A percentile compares a stretch with the other conserved stretches of the same genome.
Evolutionary conservation across 805 yeast genomes (phyloP).

Genomic region (Monosporozyma servazzii): DNA sequence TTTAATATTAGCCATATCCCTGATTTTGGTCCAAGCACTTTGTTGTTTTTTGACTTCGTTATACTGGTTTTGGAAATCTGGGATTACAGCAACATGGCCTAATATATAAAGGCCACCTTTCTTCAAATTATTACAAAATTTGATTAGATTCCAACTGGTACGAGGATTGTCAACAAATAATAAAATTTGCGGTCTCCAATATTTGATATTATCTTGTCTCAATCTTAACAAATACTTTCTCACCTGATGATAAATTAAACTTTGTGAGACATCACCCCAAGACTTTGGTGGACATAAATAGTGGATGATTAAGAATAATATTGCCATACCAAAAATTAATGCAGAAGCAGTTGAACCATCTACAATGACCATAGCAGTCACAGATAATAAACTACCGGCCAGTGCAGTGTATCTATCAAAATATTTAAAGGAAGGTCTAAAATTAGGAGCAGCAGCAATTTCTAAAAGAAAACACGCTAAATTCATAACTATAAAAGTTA

Average conservation of each 20-base stretch:
- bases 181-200: conserved; percentile 95
- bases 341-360: conserved; percentile 84
- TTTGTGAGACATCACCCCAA: conserved; percentile 98
- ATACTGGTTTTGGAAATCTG: conserved; percentile 53
- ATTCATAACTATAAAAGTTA: conserved; percentile 93
- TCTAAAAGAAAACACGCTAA: conserved; percentile 84
- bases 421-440: conserved; percentile 87
- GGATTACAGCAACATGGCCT: conserved; percentile 72
- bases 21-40: conserved; percentile 71
- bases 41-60: conserved; percentile 65
- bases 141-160: conserved; percentile 82
- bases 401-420: conserved; percentile 78
- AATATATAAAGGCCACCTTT: conserved; percentile 90
- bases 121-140: conserved; percentile 87
- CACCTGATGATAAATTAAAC: conserved; percentile 91
- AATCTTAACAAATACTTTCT: conserved; percentile 73
- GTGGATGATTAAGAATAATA: conserved; percentile 72
- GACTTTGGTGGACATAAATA: conserved; percentile 89
- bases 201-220: conserved; percentile 87
- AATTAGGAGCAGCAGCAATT: conserved; percentile 94
- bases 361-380: conserved; percentile 85
- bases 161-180: conserved; percentile 86
- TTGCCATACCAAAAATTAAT: conserved; percentile 54
- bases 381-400: conserved; percentile 59
- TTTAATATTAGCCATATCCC: conserved; percentile 71